Evolutionary conservation across 257 asterid genomes (phyloP).

Genomic region (Striga asiatica): DNA sequence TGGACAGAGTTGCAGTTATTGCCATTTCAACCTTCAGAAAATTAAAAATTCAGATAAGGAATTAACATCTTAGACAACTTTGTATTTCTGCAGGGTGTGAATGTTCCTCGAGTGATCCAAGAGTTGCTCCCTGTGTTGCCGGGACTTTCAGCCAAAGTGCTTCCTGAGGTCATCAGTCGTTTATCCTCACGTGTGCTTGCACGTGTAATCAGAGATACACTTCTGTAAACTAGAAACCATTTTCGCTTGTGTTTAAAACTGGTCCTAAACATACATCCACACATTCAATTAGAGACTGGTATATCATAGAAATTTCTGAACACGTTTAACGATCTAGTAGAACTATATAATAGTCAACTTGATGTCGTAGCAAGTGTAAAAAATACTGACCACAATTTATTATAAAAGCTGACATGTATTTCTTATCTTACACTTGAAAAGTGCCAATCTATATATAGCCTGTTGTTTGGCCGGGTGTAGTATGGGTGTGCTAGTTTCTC

Average conservation of each 20-base stretch:
- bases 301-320: slow-evolving; percentile 6
- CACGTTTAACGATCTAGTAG: background rate
- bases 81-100: slow-evolving; percentile 44
- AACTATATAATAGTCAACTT: slow-evolving; percentile 14
- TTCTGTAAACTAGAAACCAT: slow-evolving; percentile 26
- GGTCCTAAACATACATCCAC: slow-evolving; percentile 5
- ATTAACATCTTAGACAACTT: slow-evolving; percentile 2
- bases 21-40: background rate
- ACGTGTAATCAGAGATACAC: slow-evolving; percentile 56
- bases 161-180: slow-evolving; percentile 78
- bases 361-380: slow-evolving; percentile 9
- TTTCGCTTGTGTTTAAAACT: slow-evolving; percentile 10
- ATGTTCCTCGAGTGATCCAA: slow-evolving; percentile 53
- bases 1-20: background rate
- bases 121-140: slow-evolving; percentile 93
- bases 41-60: background rate
- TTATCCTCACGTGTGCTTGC: slow-evolving; percentile 73
- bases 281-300: slow-evolving; percentile 7
- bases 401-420: slow-evolving; percentile 14
- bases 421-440: too few relatives aligned
- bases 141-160: slow-evolving; percentile 70
- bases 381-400: slow-evolving; percentile 15
- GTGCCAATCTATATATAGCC: too few relatives aligned
- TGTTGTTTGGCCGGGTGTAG: too few relatives aligned
- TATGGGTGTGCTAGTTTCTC: too few relatives aligned